Conservation (phyloP, 441 rosid genomes). For the Adansonia madagascariensis region DNA sequence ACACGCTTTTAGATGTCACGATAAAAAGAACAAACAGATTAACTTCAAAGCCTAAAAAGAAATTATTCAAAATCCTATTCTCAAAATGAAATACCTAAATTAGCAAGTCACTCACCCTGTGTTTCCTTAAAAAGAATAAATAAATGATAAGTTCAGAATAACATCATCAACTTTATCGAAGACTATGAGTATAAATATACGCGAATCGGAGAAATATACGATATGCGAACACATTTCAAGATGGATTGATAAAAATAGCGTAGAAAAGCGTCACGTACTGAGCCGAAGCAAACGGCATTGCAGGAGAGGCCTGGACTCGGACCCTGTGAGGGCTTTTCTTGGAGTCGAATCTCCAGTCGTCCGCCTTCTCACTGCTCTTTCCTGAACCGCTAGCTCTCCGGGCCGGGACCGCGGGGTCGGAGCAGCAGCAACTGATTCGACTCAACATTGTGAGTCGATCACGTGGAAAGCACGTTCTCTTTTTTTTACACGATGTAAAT, state of each 20-base stretch:
- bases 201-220: not conserved
- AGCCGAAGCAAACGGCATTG: slow-evolving; percentile 82
- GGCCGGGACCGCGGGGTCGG: slow-evolving; percentile 62
- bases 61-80: not conserved
- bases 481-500: slow-evolving; percentile 21
- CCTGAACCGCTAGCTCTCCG: slow-evolving; percentile 40
- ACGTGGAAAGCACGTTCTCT: slow-evolving; percentile 29
- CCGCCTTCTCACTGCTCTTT: slow-evolving; percentile 50
- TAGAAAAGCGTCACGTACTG: slow-evolving; percentile 48
- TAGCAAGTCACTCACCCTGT: not conserved
- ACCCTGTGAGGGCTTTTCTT: slow-evolving; percentile 54
- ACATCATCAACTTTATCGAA: not conserved
- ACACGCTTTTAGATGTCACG: not conserved
- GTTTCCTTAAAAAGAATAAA: not conserved
- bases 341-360: slow-evolving; percentile 60
- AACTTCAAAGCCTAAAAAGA: not conserved
- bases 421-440: slow-evolving; percentile 56
- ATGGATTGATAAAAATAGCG: not conserved
- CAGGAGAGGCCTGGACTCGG: slow-evolving; percentile 62
- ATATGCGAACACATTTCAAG: not conserved
- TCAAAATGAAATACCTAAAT: not conserved
- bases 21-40: not conserved
- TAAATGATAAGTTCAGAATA: not conserved
- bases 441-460: slow-evolving; percentile 28
- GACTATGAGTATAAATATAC: not conserved